Evolutionary conservation across 75 land plant species (phyloP).

Genomic region (Cunninghamia lanceolata): DNA sequence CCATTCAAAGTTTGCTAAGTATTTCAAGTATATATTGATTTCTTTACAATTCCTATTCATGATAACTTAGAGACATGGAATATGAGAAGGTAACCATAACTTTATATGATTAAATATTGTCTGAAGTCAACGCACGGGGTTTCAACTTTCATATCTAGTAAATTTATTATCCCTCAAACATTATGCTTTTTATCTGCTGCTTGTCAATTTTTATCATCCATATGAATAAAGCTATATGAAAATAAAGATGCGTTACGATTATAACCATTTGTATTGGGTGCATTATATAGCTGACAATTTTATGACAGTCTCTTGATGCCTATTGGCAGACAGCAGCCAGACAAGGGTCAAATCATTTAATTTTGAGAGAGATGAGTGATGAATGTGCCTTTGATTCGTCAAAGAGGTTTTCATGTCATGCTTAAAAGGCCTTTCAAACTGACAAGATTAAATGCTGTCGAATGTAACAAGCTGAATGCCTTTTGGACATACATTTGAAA

Average conservation of each 20-base stretch:
- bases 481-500: not conserved
- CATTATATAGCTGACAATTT: slow-evolving; percentile 3
- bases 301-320: not conserved
- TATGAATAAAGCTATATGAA: not conserved
- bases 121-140: not conserved
- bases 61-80: not conserved
- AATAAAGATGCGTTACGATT: not conserved
- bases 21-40: not conserved
- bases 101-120: not conserved
- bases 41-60: not conserved
- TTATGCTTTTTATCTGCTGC: not conserved
- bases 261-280: slow-evolving; percentile 1
- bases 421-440: not conserved
- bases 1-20: not conserved
- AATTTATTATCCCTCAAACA: not conserved
- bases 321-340: not conserved
- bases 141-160: not conserved
- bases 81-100: not conserved
- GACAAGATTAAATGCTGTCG: not conserved
- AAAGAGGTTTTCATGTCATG: not conserved
- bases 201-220: not conserved
- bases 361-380: not conserved
- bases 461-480: not conserved
- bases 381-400: not conserved
- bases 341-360: not conserved